phyloP scores from a whole-genome alignment of 345 rosid genomes.

The Acer yangbiense region DNA sequence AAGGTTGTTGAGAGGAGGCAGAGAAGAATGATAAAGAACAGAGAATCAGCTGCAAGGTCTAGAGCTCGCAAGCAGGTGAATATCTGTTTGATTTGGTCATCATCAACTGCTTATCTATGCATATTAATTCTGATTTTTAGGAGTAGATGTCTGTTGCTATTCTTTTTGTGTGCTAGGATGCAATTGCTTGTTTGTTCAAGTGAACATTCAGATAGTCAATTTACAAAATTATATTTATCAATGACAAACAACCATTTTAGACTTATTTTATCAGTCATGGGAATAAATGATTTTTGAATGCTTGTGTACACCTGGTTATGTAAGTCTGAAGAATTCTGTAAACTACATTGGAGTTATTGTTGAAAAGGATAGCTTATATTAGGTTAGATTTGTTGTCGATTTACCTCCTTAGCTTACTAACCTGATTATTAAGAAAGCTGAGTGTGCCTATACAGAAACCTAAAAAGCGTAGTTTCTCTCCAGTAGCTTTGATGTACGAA shows the following conservation, averaged over 20 bases:
- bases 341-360: background rate
- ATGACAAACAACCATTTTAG: background rate
- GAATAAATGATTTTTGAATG: background rate
- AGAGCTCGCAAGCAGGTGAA: slow-evolving; percentile 98
- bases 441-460: background rate
- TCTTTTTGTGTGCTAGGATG: background rate
- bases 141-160: background rate
- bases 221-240: background rate
- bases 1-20: slow-evolving; percentile 98
- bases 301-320: background rate
- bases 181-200: background rate
- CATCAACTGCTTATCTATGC: slow-evolving; percentile 11
- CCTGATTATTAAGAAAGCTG: slow-evolving; percentile 9
- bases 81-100: slow-evolving; percentile 17
- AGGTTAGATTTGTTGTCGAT: background rate
- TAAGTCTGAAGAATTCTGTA: background rate
- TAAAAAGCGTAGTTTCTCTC: background rate
- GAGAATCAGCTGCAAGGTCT: slow-evolving; percentile 98
- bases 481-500: background rate
- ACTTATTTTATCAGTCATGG: background rate
- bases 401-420: background rate
- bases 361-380: background rate
- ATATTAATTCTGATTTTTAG: slow-evolving; percentile 1
- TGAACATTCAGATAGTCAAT: background rate
- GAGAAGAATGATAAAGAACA: slow-evolving; percentile 96